Percentiles rank a stretch among this genome's conserved stretches.
These are phyloP conservation scores for Fusarium luffae DNA, from an alignment of 2,329 filamentous ascomycete species.

Conservation along the genomic window DNA sequence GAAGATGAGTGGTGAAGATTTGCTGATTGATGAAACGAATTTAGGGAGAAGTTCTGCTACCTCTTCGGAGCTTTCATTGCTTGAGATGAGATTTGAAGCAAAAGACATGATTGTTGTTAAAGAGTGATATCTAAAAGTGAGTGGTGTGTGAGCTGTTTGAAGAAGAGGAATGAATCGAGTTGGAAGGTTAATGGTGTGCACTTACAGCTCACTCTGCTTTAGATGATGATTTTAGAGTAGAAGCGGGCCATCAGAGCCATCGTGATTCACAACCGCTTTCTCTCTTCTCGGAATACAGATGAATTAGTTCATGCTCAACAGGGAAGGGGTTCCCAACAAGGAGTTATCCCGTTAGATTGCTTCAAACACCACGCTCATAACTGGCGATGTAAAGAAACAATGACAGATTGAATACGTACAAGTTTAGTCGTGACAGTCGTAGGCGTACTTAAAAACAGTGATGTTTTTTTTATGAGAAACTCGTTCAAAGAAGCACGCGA, in stretches of 20 bases:
- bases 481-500: background rate
- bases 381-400: too few relatives aligned
- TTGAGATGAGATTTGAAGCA: background rate
- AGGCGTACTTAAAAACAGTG: too few relatives aligned
- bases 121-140: slow-evolving; percentile 3
- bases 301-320: too few relatives aligned
- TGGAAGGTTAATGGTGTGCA: background rate
- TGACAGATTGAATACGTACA: too few relatives aligned
- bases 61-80: slow-evolving; percentile 22
- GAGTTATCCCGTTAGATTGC: background rate
- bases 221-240: background rate
- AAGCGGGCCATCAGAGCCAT: background rate
- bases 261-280: slow-evolving; percentile 4
- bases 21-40: slow-evolving; percentile 41
- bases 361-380: background rate
- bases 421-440: too few relatives aligned
- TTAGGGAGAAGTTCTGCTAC: slow-evolving; percentile 10
- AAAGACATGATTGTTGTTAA: background rate
- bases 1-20: slow-evolving; percentile 39
- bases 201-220: slow-evolving; percentile 2
- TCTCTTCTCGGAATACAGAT: background rate
- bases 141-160: slow-evolving; percentile 10
- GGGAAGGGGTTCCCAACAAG: background rate
- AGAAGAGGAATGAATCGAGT: background rate
- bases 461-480: background rate